Conservation (phyloP, 345 rosid species). For the Populus pruinosa region DNA sequence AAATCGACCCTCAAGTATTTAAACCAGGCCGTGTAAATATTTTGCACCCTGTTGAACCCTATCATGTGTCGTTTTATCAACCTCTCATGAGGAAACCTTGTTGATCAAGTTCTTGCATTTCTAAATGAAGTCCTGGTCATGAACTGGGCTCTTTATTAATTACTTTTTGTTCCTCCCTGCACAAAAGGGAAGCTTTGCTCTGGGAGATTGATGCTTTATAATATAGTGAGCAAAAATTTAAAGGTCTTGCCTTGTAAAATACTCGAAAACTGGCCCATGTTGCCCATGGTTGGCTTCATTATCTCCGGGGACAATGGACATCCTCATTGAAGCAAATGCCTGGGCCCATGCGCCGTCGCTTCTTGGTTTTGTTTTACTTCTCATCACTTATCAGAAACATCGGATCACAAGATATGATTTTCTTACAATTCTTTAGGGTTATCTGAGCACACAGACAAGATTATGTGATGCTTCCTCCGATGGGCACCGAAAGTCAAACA, state of each 20-base stretch:
- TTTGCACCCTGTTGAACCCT: not conserved
- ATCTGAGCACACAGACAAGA: slow-evolving; percentile 14
- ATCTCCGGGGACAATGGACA: not conserved
- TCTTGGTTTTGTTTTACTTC: not conserved
- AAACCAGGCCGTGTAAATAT: not conserved
- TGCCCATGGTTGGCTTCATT: slow-evolving; percentile 1
- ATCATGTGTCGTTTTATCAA: not conserved
- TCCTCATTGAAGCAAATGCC: not conserved
- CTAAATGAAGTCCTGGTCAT: no score
- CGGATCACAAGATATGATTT: slow-evolving; percentile 21
- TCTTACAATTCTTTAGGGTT: not conserved
- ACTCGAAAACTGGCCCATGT: not conserved
- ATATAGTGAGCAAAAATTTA: not conserved
- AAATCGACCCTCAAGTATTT: not conserved
- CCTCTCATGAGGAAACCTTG: no score
- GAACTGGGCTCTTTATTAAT: not conserved
- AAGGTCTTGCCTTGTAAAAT: not conserved
- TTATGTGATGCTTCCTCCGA: slow-evolving; percentile 19
- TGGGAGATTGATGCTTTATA: not conserved
- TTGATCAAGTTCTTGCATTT: no score
- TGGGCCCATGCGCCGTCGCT: not conserved
- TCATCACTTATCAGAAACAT: not conserved
- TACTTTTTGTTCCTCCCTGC: not conserved
- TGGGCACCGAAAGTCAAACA: not conserved
- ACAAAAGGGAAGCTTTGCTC: no score